Conservation (phyloP, 1,284 basidiomycete species). For the Rhodotorula sp. region DNA sequence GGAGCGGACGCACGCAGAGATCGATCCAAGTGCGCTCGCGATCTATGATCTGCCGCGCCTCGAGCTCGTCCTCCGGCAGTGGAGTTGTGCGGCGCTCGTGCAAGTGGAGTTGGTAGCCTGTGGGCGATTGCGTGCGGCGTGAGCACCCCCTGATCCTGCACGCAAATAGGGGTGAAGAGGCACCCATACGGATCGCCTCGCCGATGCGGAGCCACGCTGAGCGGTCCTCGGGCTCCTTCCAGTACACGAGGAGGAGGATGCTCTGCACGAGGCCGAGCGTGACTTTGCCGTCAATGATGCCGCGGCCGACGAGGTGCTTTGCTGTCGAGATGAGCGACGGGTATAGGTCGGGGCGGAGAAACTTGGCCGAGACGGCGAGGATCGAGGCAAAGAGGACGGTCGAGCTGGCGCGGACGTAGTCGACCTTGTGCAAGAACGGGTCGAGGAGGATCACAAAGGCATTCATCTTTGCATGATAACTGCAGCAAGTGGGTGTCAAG, state of each 20-base stretch:
- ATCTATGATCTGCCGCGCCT: constrained; percentile 22
- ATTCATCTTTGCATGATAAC: constrained; percentile 23
- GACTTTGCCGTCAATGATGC: constrained; percentile 70
- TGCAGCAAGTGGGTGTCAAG: no score
- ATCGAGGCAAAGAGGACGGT: constrained; percentile 79
- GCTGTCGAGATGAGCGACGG: constrained; percentile 56
- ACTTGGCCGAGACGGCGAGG: constrained; percentile 79
- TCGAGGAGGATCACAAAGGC: constrained; percentile 22
- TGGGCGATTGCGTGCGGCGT: no score
- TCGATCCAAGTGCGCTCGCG: constrained; percentile 26
- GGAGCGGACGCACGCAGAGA: constrained; percentile 9
- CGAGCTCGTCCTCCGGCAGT: constrained; percentile 14
- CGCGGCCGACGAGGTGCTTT: constrained; percentile 66
- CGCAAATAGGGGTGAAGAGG: not conserved
- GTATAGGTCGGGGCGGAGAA: constrained; percentile 71
- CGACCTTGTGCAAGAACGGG: constrained; percentile 62
- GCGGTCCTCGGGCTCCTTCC: constrained; percentile 56
- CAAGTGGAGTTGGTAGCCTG: constrained; percentile 9
- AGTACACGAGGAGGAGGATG: constrained; percentile 78
- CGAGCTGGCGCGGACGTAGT: constrained; percentile 67
- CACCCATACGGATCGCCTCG: constrained; percentile 26
- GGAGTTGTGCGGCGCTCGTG: constrained; percentile 14
- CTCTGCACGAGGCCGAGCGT: constrained; percentile 79
- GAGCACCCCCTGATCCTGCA: not conserved
- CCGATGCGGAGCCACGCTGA: constrained; percentile 34